These are phyloP conservation scores for Candida chilensis DNA, from an alignment of 805 yeast genomes.

Conservation along the genomic window DNA sequence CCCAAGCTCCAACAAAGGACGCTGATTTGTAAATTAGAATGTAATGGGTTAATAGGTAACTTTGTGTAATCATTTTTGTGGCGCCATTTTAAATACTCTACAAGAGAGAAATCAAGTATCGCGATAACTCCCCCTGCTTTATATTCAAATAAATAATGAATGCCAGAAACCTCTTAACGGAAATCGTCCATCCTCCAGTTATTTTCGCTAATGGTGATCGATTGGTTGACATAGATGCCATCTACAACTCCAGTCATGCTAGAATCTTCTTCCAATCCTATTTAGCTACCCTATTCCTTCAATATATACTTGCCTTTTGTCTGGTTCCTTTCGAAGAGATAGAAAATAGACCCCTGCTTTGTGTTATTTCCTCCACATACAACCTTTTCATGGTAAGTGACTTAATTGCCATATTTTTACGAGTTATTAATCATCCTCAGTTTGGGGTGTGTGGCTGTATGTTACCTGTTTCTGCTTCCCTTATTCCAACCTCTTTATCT, in stretches of 20 bases:
- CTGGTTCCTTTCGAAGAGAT: conserved; percentile 24
- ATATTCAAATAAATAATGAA: too few species aligned
- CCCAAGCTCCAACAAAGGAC: too few species aligned
- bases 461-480: conserved; percentile 10
- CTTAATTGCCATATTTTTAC: not conserved
- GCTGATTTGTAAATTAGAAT: too few species aligned
- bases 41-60: too few species aligned
- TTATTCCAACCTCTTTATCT: conserved; percentile 13
- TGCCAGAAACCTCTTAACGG: too few species aligned
- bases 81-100: too few species aligned
- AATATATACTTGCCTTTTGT: conserved; percentile 17
- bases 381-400: conserved; percentile 12
- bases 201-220: conserved; percentile 5
- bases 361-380: conserved; percentile 11
- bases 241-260: conserved; percentile 7
- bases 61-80: too few species aligned
- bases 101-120: too few species aligned
- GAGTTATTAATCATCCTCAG: not conserved
- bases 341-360: conserved; percentile 17
- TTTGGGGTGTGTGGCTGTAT: conserved; percentile 1
- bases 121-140: too few species aligned
- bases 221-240: conserved; percentile 6
- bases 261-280: conserved; percentile 8
- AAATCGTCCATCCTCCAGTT: conserved; percentile 6
- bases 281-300: conserved; percentile 13